phyloP scores from a whole-genome alignment of 2,329 filamentous ascomycete species.

The Epichloe hybrida region DNA sequence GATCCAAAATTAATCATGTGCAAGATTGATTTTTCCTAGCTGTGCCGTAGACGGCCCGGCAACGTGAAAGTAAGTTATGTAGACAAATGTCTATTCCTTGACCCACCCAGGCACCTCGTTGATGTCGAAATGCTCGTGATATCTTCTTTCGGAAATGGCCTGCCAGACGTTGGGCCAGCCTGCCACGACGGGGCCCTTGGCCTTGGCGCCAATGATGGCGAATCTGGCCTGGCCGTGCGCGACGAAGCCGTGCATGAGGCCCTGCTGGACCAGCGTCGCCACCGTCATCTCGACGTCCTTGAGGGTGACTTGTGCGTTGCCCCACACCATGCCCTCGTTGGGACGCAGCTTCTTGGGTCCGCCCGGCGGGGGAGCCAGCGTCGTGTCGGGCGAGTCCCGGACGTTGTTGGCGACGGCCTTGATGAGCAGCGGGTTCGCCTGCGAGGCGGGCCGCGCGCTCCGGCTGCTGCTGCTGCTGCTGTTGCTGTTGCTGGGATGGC shows the following conservation, averaged over 20 bases:
- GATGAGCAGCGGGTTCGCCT: conserved; percentile 38
- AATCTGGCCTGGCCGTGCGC: conserved; percentile 65
- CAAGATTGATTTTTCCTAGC: no score
- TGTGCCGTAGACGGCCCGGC: neutral
- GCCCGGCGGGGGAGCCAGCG: conserved; percentile 34
- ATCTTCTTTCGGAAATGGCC: conserved; percentile 48
- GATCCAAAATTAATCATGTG: neutral
- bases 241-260: conserved; percentile 71
- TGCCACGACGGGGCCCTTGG: conserved; percentile 48
- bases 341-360: conserved; percentile 35
- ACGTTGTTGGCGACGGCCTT: conserved; percentile 35
- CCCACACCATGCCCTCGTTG: conserved; percentile 46
- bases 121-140: conserved; percentile 46
- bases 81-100: conserved; percentile 18
- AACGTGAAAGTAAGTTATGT: neutral
- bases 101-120: conserved; percentile 66
- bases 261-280: conserved; percentile 64
- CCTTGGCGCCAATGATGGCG: conserved; percentile 67
- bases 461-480: conserved; percentile 7
- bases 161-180: conserved; percentile 67
- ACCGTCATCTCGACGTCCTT: conserved; percentile 66
- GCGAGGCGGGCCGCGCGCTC: conserved; percentile 18
- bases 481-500: conserved; percentile 14
- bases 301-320: conserved; percentile 47
- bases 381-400: conserved; percentile 23